Percentiles rank a stretch among this genome's conserved stretches.
Conservation (phyloP, 2,329 filamentous ascomycete genomes). For the Botrytis pseudocinerea region DNA sequence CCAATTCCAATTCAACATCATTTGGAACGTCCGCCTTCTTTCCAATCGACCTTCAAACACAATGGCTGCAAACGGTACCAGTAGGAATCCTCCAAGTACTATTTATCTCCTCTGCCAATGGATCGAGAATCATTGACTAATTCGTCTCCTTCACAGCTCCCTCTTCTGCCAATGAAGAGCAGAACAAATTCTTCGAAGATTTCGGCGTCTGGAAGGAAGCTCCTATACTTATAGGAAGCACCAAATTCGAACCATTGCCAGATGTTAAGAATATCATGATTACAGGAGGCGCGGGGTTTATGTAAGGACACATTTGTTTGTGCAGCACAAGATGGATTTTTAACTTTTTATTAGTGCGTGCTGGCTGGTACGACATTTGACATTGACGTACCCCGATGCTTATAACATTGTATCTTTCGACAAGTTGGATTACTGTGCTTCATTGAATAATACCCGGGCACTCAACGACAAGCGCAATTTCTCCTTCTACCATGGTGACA, state of each 20-base stretch:
- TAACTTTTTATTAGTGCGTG: constrained; percentile 60
- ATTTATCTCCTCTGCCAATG: background rate
- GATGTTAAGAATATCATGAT: constrained; percentile 80
- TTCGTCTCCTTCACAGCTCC: constrained; percentile 24
- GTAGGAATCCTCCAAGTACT: constrained; percentile 25
- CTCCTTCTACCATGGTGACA: constrained; percentile 76
- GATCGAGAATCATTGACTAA: background rate
- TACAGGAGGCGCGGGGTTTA: constrained; percentile 82
- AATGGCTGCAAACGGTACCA: constrained; percentile 25
- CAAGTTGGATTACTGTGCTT: constrained; percentile 81
- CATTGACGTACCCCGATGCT: constrained; percentile 67
- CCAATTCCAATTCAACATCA: background rate
- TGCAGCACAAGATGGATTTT: constrained; percentile 22
- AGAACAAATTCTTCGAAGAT: constrained; percentile 53
- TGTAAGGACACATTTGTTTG: constrained; percentile 54
- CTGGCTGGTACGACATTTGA: constrained; percentile 79
- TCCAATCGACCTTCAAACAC: constrained; percentile 6
- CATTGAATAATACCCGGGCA: constrained; percentile 73
- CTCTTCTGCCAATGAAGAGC: constrained; percentile 25
- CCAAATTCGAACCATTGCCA: constrained; percentile 66
- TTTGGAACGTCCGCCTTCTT: background rate
- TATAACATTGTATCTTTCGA: constrained; percentile 84
- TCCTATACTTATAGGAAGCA: constrained; percentile 67
- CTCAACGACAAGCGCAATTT: constrained; percentile 71
- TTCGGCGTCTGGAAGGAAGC: constrained; percentile 70